phyloP scores from a whole-genome alignment of 352 stramenopile species.

The Blastocystis sp. region DNA sequence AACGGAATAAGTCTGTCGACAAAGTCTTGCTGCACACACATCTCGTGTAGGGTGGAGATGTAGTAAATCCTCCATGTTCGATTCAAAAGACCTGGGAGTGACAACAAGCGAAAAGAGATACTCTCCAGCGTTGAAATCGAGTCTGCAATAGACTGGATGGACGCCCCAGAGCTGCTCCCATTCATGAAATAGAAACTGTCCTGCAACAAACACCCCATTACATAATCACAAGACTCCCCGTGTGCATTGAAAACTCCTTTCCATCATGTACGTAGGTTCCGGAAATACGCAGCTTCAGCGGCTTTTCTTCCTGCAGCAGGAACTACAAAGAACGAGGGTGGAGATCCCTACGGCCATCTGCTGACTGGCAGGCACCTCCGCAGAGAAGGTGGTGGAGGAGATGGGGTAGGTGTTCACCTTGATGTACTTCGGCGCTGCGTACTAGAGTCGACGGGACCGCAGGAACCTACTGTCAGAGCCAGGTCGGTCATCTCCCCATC shows the following conservation, averaged over 20 bases:
- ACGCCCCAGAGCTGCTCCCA: too few relatives aligned
- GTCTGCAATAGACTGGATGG: neutral
- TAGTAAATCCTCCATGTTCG: neutral
- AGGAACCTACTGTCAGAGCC: neutral
- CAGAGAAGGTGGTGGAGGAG: neutral
- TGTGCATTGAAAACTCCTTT: constrained; percentile 17
- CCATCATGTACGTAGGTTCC: neutral
- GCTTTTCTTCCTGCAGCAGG: constrained; percentile 4
- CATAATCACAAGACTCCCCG: constrained; percentile 38
- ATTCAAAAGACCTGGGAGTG: neutral
- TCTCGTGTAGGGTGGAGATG: neutral
- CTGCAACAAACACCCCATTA: neutral
- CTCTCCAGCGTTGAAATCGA: neutral
- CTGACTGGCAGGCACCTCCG: neutral
- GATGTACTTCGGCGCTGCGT: constrained; percentile 37
- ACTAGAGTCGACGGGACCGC: neutral
- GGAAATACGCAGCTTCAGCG: constrained; percentile 3
- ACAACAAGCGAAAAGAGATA: neutral
- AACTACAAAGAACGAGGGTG: neutral
- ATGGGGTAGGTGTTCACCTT: neutral
- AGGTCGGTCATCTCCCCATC: neutral
- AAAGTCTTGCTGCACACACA: neutral
- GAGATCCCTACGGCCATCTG: neutral
- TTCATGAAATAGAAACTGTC: too few relatives aligned
- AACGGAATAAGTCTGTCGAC: neutral